A percentile compares a stretch with the other conserved stretches of the same genome.
These are phyloP conservation scores for Fusarium guadeloupense DNA, from an alignment of 2,329 filamentous ascomycete species.

Conservation along the genomic window DNA sequence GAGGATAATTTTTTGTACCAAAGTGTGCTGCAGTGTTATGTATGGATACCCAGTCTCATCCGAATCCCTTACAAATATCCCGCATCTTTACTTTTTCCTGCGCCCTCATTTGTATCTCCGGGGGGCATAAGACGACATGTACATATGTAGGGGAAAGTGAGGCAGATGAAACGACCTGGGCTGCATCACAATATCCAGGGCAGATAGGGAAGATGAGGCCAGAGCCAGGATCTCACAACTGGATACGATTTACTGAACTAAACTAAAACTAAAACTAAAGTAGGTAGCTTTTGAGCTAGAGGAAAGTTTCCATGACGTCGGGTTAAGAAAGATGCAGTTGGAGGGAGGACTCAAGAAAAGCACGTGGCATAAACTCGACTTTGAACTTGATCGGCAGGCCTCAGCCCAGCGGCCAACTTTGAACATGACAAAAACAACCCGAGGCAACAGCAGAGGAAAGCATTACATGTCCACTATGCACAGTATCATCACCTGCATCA, in stretches of 20 bases:
- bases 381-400: slow-evolving; percentile 1
- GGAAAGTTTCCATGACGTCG: slow-evolving; percentile 9
- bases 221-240: not conserved
- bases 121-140: not conserved
- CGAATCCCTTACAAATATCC: not conserved
- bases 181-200: not conserved
- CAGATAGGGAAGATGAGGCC: slow-evolving; percentile 5
- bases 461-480: slow-evolving; percentile 7
- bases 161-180: not conserved
- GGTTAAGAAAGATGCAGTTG: not conserved
- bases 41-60: not conserved
- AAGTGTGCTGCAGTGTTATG: not conserved
- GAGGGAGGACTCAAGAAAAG: slow-evolving; percentile 1
- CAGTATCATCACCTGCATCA: slow-evolving; percentile 1
- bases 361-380: slow-evolving; percentile 27
- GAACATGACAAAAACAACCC: not conserved
- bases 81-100: slow-evolving; percentile 9
- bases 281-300: no score
- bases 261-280: slow-evolving; percentile 5
- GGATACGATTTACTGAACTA: not conserved
- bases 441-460: not conserved
- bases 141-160: not conserved
- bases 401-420: slow-evolving; percentile 15
- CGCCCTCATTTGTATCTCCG: no score
- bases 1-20: not conserved